Percentiles rank a stretch among this genome's conserved stretches.
phyloP scores from a whole-genome alignment of 2,329 filamentous ascomycete genomes.

The Rosellinia necatrix region DNA sequence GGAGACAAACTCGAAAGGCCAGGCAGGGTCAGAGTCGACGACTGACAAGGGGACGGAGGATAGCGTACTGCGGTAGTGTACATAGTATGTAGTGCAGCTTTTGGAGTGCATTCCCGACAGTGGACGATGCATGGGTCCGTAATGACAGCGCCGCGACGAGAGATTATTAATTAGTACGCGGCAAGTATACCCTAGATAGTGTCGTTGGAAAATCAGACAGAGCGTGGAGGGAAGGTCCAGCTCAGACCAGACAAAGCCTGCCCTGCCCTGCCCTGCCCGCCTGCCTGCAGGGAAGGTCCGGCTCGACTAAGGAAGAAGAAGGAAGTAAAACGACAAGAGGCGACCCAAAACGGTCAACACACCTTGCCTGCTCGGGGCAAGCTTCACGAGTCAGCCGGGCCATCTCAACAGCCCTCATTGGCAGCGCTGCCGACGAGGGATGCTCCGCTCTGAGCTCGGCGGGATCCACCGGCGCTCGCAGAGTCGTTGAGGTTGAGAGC shows the following conservation, averaged over 20 bases:
- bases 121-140: slow-evolving; percentile 33
- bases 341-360: slow-evolving; percentile 26
- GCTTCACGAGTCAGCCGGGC: slow-evolving; percentile 34
- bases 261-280: no score
- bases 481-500: no score
- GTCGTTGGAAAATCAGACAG: background rate
- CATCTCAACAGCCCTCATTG: slow-evolving; percentile 31
- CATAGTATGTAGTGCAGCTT: slow-evolving; percentile 5
- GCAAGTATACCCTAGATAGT: background rate
- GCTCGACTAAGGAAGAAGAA: no score
- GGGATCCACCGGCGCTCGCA: no score
- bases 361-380: slow-evolving; percentile 35
- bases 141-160: slow-evolving; percentile 27
- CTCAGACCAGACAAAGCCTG: no score
- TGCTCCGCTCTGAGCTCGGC: no score
- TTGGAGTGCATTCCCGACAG: slow-evolving; percentile 33
- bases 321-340: no score
- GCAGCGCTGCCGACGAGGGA: slow-evolving; percentile 33
- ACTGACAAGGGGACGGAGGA: background rate
- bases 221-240: background rate
- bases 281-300: no score
- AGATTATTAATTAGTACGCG: background rate
- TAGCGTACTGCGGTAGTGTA: background rate
- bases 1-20: slow-evolving; percentile 25
- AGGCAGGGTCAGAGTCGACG: background rate